Evolutionary conservation across 768 basidiomycete species (phyloP).

Genomic region (Tubosaeta brunneosetosa): DNA sequence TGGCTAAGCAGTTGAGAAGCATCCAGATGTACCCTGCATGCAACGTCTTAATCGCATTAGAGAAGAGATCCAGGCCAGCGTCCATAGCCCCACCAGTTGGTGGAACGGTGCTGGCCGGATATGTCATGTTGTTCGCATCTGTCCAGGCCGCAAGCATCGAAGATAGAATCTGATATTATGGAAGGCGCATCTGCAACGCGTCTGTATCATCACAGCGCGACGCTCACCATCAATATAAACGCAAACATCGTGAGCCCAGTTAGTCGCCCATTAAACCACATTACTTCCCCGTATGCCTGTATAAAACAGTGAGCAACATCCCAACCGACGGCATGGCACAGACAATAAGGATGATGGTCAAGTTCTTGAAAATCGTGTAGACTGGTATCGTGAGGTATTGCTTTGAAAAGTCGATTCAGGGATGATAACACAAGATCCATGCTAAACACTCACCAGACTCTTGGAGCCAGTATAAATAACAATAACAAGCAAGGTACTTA

Average conservation of each 20-base stretch:
- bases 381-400: conserved; percentile 97
- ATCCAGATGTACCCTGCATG: conserved; percentile 97
- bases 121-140: conserved; percentile 51
- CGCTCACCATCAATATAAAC: conserved; percentile 84
- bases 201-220: neutral
- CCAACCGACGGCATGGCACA: conserved; percentile 24
- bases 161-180: conserved; percentile 65
- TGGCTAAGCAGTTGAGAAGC: conserved; percentile 84
- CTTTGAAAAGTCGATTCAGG: conserved; percentile 36
- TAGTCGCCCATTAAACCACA: conserved; percentile 93
- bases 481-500: conserved; percentile 84
- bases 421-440: neutral
- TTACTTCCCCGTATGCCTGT: conserved; percentile 93
- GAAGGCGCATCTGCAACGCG: neutral
- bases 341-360: conserved; percentile 98
- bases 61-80: conserved; percentile 34
- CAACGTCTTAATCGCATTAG: conserved; percentile 43
- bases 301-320: neutral
- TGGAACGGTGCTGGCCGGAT: conserved; percentile 26
- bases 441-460: conserved; percentile 68
- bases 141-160: conserved; percentile 97
- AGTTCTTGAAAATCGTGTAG: conserved; percentile 98
- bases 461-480: conserved; percentile 99
- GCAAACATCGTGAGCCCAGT: conserved; percentile 84
- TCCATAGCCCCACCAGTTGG: conserved; percentile 25